Conservation (phyloP, 441 rosid species). For the Breynia disticha region DNA sequence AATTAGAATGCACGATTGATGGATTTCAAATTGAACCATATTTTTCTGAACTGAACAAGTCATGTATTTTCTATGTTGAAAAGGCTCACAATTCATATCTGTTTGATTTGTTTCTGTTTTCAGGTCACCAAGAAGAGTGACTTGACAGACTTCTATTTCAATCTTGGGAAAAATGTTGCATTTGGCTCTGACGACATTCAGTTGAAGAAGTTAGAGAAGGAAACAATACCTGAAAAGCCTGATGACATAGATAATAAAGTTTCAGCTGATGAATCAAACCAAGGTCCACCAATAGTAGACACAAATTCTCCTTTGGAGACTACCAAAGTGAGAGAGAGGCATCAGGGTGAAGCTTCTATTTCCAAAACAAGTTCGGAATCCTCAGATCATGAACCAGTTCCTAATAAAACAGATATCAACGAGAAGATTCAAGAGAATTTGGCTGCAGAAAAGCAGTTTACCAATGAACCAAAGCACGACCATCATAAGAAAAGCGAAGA, state of each 20-base stretch:
- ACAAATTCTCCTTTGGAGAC: constrained; percentile 16
- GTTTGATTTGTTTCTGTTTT: constrained; percentile 1
- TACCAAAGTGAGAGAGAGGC: constrained; percentile 16
- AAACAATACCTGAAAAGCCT: constrained; percentile 27
- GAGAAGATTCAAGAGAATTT: constrained; percentile 17
- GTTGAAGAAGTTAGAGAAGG: constrained; percentile 36
- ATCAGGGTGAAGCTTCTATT: constrained; percentile 18
- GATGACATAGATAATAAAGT: constrained; percentile 20
- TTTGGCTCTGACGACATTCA: constrained; percentile 46
- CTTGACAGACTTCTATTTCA: constrained; percentile 77
- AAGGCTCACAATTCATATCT: not conserved
- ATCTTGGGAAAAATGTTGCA: constrained; percentile 73
- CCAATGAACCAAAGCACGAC: constrained; percentile 28
- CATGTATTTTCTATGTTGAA: not conserved
- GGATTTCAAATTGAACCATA: too few species aligned
- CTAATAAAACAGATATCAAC: constrained; percentile 20
- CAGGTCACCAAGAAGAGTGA: constrained; percentile 89
- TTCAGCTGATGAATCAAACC: constrained; percentile 14
- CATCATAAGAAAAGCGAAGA: constrained; percentile 59
- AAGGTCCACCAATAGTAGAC: constrained; percentile 15
- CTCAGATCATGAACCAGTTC: constrained; percentile 15
- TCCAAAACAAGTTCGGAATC: constrained; percentile 23
- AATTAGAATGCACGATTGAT: too few species aligned
- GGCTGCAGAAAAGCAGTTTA: constrained; percentile 21
- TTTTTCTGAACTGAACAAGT: too few species aligned